Base-by-base conservation (phyloP, 768 basidiomycete species). In the Amanita fuliginea region DNA sequence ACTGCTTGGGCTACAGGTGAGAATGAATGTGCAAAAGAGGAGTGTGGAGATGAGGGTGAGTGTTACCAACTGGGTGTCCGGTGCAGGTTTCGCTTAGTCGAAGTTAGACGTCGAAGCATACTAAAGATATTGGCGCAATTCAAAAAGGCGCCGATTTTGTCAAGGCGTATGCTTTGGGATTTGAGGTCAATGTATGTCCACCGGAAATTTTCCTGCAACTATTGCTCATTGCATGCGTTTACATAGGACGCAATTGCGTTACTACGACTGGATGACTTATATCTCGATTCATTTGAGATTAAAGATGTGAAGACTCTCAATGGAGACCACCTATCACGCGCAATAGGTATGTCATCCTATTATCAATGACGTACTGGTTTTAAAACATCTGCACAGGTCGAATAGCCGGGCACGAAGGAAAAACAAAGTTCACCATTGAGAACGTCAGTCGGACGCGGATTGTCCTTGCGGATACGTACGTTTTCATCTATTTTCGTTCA, bases 251-350 rank as follows among this genome's bases (percentile, higher is more conserved):
- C 95, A 4, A 88, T 99, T 55, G 96, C 96, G 4, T 81, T 99
- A 21, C 77, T 99, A 30, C 81, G 96, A 54, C 64, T 99, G 58
- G 96, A 99, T 61, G 96, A 98, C 62, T 77, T 99, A 11, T 99
- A 98, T 64, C 85, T 99, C 41, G 96, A 98, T 60, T 93, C 94
- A 2, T 96, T 96, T 60, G 96, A 99, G 66, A 95, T 99, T 65
- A 98, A 98, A 65, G 96, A 99, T 57, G 93, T 98, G 46, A 99
- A 99, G 70, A 95, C 91, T 0, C 75, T 99, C 6, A 93, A 96
- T 53, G 96, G 96, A 1, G 96, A 99, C 60, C 96, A 99, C 65
- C 73, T 99, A 7, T 91, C 93, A n/a, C 86, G 96, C 55, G 96
- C 96, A 8, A 97, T 99, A 53, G 96, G 92, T 81, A 58, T 28